Base-by-base conservation (phyloP, 2,329 filamentous ascomycete genomes). In the Eutypella sp. region DNA sequence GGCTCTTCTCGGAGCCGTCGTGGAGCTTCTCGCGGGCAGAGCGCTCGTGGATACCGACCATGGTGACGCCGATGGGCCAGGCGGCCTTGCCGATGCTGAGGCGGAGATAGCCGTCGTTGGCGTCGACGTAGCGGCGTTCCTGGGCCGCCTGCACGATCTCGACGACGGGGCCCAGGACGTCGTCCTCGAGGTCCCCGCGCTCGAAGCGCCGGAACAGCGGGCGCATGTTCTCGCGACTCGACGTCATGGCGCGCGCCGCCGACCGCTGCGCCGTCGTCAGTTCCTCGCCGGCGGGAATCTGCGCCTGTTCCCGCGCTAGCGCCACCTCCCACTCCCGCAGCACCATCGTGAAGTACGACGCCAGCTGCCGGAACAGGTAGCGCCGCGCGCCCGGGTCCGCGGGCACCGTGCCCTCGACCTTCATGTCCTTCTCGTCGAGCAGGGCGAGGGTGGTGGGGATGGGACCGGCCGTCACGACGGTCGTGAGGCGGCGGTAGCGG, bases 31-130 rank as follows among this genome's bases (percentile, higher is more conserved):
- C 93, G 52, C 93, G 81, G 18, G 93, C 92, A 55, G 87, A 93
- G 62, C 93, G 83, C 74, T 97, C 93, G 79, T 99, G 93, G 58
- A 99, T 99, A 75, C 93, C 93, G 61, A 99, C 93, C 93, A 97
- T 99, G 66, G 93, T 99, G 33, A 99, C 93, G 69, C 93, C 93
- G 61, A 99, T 99, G 20, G 93, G 93, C 93, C 93, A 99, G 15
- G 93, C 93, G 56, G 90, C 91, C 71, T 96, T 96, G 53, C 90
- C 90, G 61, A 99, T 99, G 64, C 89, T 95, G 45, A 99, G 74
- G 44, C 89, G 79, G 49, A 99, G 73, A 66, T 99, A 99, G 0
- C 89, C 91, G 64, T 99, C 89, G 63, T 97, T 97, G 27, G 93
- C 93, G 68, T 96, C 88, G 40, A 99, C 92, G 62, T 99, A 99